Evolutionary conservation across 2,329 filamentous ascomycete genomes (phyloP), one percentile per base, ranked within the genome.

Genomic region (Colletotrichum eleusines): DNA sequence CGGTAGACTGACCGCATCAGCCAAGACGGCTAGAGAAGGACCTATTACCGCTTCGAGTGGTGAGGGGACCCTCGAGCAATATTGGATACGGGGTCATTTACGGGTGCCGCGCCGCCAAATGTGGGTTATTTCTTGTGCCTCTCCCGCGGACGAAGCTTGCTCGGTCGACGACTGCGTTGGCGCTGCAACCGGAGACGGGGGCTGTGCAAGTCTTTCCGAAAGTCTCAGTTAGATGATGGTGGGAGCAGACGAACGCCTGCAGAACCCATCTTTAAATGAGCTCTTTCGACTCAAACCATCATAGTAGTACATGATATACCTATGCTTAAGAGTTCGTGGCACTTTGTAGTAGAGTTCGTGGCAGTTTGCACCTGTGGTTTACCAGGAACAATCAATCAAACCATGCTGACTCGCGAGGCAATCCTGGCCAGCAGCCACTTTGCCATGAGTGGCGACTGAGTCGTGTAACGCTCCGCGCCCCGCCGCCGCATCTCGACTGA

Each of bases 71-170:
- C 51, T 51, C 42, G 46, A 38, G 57, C 35, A 71, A 71, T 71
- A n/a, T 71, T 63, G 64, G 42, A 59, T 59, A 71, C 51, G 63
- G 68, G 68, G 64, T 44, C 68, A 20, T 20, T 28, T 38, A 38
- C 63, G 51, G 68, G 35, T 71, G 68, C 63, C 68, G 64, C 58
- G 51, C 42, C 63, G 51, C 50, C 42, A 38, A 62, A 58, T 38
- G 58, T 68, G 68, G 50, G 35, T 53, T 55, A 42, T 57, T 48
- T 40, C 16, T 54, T 53, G 23, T 46, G 58, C 44, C 64, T 50
- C 68, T 42, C 35, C 38, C 26, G 20, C 26, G 44, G 44, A 35
- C 51, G 40, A 18, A 42, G 46, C 11, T 23, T 28, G 20, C 16
- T 38, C 33, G 35, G 46, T 35, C 44, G 14, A 20, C 28, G 12